Evolutionary conservation across 2,329 filamentous ascomycete species (phyloP), one percentile per base, ranked within the genome.

Genomic region (Chrysosporium queenslandicum): DNA sequence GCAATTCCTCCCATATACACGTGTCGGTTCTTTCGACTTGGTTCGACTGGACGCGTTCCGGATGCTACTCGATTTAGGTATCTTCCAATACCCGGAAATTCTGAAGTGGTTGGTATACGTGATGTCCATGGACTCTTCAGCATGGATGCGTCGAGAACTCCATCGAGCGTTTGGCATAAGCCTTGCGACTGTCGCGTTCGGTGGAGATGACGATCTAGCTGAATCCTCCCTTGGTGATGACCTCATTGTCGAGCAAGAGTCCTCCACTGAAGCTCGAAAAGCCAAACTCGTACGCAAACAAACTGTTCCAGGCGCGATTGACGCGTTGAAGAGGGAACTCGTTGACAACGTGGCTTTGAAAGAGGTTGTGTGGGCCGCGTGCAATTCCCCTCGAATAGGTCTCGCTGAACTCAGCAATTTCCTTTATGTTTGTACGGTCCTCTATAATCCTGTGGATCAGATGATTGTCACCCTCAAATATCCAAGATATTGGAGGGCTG

Each of bases 1-100:
- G 42, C 79, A 81, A 50, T 80, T 83, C 54, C 60, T 83, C 53
- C 77, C 80, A 48, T 84, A 83, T 58, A 80, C 79, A 1, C 71
- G 77, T 48, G 67, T 74, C 18, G 78, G 77, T 21, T 82, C 81
- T 18, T 79, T 78, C 50, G 77, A 81, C 46, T 73, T 78, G 53
- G 75, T 84, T 23, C 77, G 81, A 4, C 57, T 82, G 16, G 73
- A 77, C 51, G 80, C 80, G 2, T 82, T 82, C 64, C 68, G 74
- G 21, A 79, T 76, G 55, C 68, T 84, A 1, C 69, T 79, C 27
- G 74, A 79, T 16, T 68, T 81, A 8, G 77, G 77, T 46, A 67
- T 80, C 50, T 73, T 78, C 34, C 71, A 71, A 34, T 70, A 71
- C 42, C 69, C 75, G 9, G 69, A 72, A 8, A 68, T 83, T 16